Percentiles rank a stretch among this genome's conserved stretches.
Evolutionary conservation across 1,139 yeast genomes (phyloP).

Genomic region (Hemisphaericaspora lyxosophila): DNA sequence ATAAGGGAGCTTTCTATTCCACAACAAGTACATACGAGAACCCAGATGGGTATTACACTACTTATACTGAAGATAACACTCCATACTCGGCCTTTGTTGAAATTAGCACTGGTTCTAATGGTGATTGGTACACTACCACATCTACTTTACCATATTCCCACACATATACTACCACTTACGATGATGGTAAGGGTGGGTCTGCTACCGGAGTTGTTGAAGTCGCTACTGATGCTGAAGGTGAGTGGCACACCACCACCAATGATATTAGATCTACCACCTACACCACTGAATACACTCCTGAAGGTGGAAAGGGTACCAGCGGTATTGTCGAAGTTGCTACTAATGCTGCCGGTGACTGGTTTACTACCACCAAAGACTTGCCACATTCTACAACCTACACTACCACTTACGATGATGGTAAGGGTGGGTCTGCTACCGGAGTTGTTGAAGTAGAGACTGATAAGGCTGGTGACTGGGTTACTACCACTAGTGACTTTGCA

Average conservation of each 20-base stretch:
- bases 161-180: slow-evolving; percentile 1
- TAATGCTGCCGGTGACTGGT: slow-evolving; percentile 2
- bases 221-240: slow-evolving; percentile 2
- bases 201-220: slow-evolving; percentile 1
- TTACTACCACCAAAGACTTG: background rate
- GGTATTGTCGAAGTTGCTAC: slow-evolving; percentile 2
- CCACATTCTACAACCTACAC: background rate
- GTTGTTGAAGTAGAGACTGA: slow-evolving; percentile 1
- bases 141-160: background rate
- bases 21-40: background rate
- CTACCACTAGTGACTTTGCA: slow-evolving; percentile 1
- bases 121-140: background rate
- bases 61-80: background rate
- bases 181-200: background rate
- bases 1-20: background rate
- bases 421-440: background rate
- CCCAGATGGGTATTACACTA: slow-evolving; percentile 5
- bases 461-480: slow-evolving; percentile 4
- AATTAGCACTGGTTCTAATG: background rate
- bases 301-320: background rate
- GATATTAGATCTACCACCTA: background rate
- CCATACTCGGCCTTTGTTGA: background rate
- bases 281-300: background rate
- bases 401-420: background rate
- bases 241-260: slow-evolving; percentile 1